phyloP scores from a whole-genome alignment of 225 moss, liverwort and hornwort species.

The Asterella californica region DNA sequence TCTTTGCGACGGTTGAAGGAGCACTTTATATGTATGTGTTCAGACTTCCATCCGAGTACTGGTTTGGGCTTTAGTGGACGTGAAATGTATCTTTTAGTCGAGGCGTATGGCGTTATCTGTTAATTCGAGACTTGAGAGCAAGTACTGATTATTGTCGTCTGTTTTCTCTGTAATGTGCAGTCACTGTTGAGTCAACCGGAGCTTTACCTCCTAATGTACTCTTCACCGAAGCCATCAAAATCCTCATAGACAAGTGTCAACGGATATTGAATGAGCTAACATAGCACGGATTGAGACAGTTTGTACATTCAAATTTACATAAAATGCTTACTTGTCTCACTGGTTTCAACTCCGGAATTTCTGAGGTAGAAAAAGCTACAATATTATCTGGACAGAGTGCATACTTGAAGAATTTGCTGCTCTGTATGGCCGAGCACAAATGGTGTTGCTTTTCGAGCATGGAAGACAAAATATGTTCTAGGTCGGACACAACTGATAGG shows the following conservation, averaged over 20 bases:
- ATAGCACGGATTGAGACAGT: conserved; percentile 21
- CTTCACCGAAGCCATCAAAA: conserved; percentile 80
- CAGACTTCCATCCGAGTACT: background rate
- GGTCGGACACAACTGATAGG: no score
- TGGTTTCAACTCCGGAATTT: background rate
- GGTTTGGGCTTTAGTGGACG: background rate
- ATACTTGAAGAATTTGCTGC: background rate
- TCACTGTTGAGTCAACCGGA: conserved; percentile 91
- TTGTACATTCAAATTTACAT: background rate
- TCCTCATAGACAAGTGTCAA: conserved; percentile 85
- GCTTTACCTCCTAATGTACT: conserved; percentile 81
- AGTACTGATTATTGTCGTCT: background rate
- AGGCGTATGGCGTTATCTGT: background rate
- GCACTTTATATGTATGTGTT: conserved; percentile 88
- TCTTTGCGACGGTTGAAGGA: conserved; percentile 83
- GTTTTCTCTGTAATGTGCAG: conserved; percentile 45
- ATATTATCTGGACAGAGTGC: background rate
- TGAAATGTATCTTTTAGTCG: background rate
- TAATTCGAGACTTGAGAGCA: background rate
- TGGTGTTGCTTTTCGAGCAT: no score
- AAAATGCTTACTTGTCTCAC: background rate
- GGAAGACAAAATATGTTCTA: no score
- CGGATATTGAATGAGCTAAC: conserved; percentile 76
- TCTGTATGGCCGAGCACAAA: no score
- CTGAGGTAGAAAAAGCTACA: background rate